These are phyloP conservation scores for Tubosaeta brunneosetosa DNA, from an alignment of 768 basidiomycete species.

Conservation along the genomic window DNA sequence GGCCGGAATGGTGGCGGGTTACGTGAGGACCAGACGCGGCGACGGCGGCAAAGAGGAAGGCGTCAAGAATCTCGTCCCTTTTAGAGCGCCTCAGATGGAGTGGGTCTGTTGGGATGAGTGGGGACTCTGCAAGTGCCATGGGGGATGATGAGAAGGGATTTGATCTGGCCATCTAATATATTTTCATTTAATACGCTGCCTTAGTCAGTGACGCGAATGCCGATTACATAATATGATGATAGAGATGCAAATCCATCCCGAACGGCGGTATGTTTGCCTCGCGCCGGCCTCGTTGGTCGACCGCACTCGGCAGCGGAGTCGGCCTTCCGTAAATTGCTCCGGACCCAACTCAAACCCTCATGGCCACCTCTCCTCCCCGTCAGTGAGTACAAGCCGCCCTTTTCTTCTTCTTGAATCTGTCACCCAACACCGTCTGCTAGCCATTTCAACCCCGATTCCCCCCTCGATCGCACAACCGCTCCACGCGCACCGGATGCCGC, in stretches of 20 bases:
- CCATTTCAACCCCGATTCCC: not conserved
- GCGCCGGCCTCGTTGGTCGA: not conserved
- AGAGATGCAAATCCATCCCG: not conserved
- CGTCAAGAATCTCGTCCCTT: slow-evolving; percentile 72
- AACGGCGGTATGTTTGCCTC: not conserved
- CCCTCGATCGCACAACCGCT: slow-evolving; percentile 37
- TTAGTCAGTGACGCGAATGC: not conserved
- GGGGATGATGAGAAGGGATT: not conserved
- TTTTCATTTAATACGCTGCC: not conserved
- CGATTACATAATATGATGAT: not conserved
- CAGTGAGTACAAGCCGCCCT: too few relatives aligned
- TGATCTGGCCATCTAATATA: not conserved
- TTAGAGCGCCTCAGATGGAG: slow-evolving; percentile 38
- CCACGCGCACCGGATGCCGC: slow-evolving; percentile 33
- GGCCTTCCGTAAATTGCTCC: not conserved
- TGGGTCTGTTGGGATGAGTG: slow-evolving; percentile 32
- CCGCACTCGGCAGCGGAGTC: too few relatives aligned
- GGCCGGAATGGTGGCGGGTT: slow-evolving; percentile 82
- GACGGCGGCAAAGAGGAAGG: slow-evolving; percentile 73
- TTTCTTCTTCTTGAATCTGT: not conserved
- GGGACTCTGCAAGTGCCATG: slow-evolving; percentile 31
- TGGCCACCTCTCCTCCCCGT: not conserved
- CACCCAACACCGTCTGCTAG: not conserved
- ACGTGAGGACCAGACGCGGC: slow-evolving; percentile 70
- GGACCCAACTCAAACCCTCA: not conserved